These are phyloP conservation scores for Mortierella sp. DNA, from an alignment of 371 early-diverging fungal genomes.

Conservation along the genomic window DNA sequence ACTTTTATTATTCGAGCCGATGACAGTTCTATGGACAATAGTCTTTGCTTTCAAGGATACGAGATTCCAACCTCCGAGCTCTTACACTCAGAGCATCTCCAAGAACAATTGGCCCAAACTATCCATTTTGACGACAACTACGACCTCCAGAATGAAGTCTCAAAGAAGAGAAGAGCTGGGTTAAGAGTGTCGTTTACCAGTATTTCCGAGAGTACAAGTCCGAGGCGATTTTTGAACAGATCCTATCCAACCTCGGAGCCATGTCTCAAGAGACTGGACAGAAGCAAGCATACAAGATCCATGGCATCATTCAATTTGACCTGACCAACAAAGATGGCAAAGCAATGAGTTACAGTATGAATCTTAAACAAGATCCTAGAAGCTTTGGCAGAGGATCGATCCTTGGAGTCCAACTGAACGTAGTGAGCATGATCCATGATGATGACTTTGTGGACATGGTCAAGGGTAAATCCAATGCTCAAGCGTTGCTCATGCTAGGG, in stretches of 20 bases:
- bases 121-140: slow-evolving; percentile 94
- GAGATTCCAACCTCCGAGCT: too few species aligned
- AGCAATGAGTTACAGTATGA: slow-evolving; percentile 59
- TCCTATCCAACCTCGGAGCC: background rate
- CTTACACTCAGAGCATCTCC: slow-evolving; percentile 86
- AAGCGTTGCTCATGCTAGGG: slow-evolving; percentile 77
- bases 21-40: too few species aligned
- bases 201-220: slow-evolving; percentile 6
- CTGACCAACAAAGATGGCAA: slow-evolving; percentile 61
- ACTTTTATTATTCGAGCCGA: too few species aligned
- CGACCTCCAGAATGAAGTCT: slow-evolving; percentile 58
- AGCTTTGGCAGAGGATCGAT: slow-evolving; percentile 24
- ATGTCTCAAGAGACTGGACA: slow-evolving; percentile 2
- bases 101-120: slow-evolving; percentile 78
- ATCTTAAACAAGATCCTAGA: slow-evolving; percentile 67
- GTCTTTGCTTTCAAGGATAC: too few species aligned
- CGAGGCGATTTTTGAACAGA: slow-evolving; percentile 14
- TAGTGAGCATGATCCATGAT: slow-evolving; percentile 57
- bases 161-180: background rate
- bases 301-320: slow-evolving; percentile 77
- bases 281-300: slow-evolving; percentile 25
- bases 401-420: slow-evolving; percentile 49
- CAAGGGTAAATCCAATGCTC: slow-evolving; percentile 74
- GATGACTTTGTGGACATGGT: slow-evolving; percentile 76
- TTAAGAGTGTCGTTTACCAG: background rate